Base-by-base conservation (phyloP, 768 basidiomycete genomes). In the Botryobasidium botryosum region DNA sequence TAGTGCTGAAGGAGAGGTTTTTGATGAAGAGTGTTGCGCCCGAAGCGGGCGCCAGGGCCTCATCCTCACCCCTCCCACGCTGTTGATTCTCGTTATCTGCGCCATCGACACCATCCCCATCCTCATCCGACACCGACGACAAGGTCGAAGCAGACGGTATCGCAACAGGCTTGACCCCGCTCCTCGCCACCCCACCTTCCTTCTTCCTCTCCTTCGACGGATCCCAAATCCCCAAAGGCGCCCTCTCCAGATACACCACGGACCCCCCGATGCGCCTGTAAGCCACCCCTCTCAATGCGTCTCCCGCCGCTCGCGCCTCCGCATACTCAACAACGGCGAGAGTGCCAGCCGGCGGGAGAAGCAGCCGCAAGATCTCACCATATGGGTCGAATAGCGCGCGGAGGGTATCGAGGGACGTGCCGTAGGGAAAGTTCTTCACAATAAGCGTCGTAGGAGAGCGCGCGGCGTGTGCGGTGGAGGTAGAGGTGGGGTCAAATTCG, bases 341-440 rank as follows among this genome's bases (percentile, higher is more conserved):
- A 4, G 88, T 91, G 2, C 92, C 91, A 6, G 86, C 80, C 0
- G 92, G 90, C 1, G 92, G 90, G 0, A 96, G 71, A 3, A 94
- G 61, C 5, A 94, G 71, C 8, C 82, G 69, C 17, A 54, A 66
- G 21, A 92, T 61, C 44, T 67, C 62, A 3, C 90, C 90, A 53
- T 88, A 78, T 0, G 70, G 66, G 43, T 74, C 70, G 54, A 97
- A 90, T 39, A 96, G 59, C 48, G 77, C 77, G 20, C 72, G 71
- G n/a, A 97, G 74, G 50, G 85, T 74, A 15, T 74, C 70, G 0
- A 65, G 60, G 0, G 78, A 72, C 2, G 90, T 92, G 5, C 84
- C 87, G 55, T 82, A 92, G 0, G 94, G 92, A 36, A 99, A 87
- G 62, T 97, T 97, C 65, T 97, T 97, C 50, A 96, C 82, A 15